A percentile compares a stretch with the other conserved stretches of the same genome.
Conservation (phyloP, 2,329 filamentous ascomycete genomes). For the Penicillium sclerotigenum region DNA sequence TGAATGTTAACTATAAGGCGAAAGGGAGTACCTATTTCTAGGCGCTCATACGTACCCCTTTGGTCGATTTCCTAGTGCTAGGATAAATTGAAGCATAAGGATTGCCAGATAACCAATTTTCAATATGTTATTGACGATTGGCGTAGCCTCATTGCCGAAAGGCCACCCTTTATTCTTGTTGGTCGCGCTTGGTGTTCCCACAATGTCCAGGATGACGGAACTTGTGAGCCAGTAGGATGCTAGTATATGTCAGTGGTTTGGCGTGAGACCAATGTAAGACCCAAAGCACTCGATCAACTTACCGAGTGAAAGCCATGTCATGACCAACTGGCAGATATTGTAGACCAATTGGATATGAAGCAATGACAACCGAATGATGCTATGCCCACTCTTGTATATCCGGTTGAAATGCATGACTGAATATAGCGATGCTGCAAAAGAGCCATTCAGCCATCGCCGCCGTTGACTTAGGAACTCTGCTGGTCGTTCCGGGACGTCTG, state of each 20-base stretch:
- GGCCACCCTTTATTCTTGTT: slow-evolving; percentile 67
- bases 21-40: not conserved
- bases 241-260: slow-evolving; percentile 41
- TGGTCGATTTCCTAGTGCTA: slow-evolving; percentile 89
- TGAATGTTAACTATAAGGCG: not conserved
- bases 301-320: slow-evolving; percentile 76
- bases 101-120: slow-evolving; percentile 89
- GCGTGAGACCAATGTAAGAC: not conserved
- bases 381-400: slow-evolving; percentile 96
- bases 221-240: slow-evolving; percentile 96
- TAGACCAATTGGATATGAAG: slow-evolving; percentile 91
- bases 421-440: slow-evolving; percentile 92
- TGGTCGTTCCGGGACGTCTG: slow-evolving; percentile 91
- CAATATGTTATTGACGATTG: slow-evolving; percentile 81
- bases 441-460: slow-evolving; percentile 96
- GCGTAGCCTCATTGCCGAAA: slow-evolving; percentile 80
- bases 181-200: slow-evolving; percentile 63
- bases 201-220: slow-evolving; percentile 93
- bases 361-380: slow-evolving; percentile 94
- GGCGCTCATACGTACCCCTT: slow-evolving; percentile 57
- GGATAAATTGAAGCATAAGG: slow-evolving; percentile 86
- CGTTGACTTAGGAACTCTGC: slow-evolving; percentile 94
- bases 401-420: slow-evolving; percentile 93
- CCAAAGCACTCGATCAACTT: slow-evolving; percentile 21
- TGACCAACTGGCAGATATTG: slow-evolving; percentile 78